Evolutionary conservation across 345 rosid genomes (phyloP).

Genomic region (Linum usitatissimum): DNA sequence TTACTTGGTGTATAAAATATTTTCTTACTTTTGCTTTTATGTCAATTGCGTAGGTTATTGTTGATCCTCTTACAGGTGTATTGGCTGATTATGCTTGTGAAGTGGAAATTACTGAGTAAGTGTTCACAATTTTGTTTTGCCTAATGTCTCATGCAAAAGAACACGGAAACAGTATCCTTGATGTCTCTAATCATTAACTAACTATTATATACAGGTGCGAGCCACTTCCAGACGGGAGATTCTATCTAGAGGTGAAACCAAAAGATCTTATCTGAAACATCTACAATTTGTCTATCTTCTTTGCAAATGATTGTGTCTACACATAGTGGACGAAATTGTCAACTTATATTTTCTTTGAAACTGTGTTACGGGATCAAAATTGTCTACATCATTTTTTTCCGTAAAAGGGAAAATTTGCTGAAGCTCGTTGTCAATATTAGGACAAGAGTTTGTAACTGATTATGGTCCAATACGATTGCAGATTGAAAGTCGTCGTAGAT

Average conservation of each 20-base stretch:
- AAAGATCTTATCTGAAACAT: neutral
- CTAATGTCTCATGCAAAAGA: neutral
- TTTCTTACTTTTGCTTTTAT: conserved; percentile 7
- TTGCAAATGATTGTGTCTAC: no score
- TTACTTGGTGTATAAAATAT: neutral
- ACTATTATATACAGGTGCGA: conserved; percentile 50
- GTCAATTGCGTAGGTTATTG: conserved; percentile 50
- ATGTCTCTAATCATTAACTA: neutral
- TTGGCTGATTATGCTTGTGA: conserved; percentile 84
- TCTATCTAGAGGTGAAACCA: conserved; percentile 59
- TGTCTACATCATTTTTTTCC: neutral
- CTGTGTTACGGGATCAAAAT: neutral
- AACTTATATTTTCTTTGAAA: neutral
- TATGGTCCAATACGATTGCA: conserved; percentile 13
- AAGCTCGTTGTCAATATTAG: neutral
- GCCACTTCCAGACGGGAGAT: conserved; percentile 87
- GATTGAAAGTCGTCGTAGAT: conserved; percentile 86
- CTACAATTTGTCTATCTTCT: neutral
- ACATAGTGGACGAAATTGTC: no score
- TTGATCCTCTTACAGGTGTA: conserved; percentile 56
- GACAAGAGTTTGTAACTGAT: no score
- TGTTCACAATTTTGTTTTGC: conserved; percentile 8
- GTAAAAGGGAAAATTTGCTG: neutral
- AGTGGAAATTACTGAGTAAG: conserved; percentile 96
- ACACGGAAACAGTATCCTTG: neutral